phyloP scores from a whole-genome alignment of 495 filamentous ascomycete species.

The Aspergillus kassunensis region DNA sequence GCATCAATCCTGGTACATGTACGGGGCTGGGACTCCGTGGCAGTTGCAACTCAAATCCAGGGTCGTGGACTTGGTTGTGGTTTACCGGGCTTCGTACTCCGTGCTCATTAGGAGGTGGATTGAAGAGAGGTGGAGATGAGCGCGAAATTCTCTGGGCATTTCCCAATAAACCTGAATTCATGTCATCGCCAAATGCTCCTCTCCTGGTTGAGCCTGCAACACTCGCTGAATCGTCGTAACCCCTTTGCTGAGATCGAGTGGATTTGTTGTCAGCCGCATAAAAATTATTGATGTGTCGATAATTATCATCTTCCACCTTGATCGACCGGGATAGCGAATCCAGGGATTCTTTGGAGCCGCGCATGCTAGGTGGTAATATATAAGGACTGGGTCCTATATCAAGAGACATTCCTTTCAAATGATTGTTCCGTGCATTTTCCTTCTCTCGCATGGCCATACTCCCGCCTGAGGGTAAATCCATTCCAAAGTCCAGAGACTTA shows the following conservation, averaged over 20 bases:
- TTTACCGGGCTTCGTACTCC: constrained; percentile 13
- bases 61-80: constrained; percentile 9
- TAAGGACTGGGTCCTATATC: constrained; percentile 69
- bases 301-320: constrained; percentile 72
- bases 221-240: constrained; percentile 59
- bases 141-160: constrained; percentile 64
- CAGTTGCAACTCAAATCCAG: constrained; percentile 21
- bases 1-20: constrained; percentile 12
- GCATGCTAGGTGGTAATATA: constrained; percentile 75
- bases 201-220: constrained; percentile 51
- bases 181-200: constrained; percentile 45
- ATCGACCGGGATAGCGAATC: constrained; percentile 76
- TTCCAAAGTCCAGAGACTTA: constrained; percentile 90
- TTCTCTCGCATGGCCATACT: constrained; percentile 47
- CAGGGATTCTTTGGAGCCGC: constrained; percentile 77
- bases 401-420: constrained; percentile 73
- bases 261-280: constrained; percentile 56
- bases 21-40: constrained; percentile 20
- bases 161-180: constrained; percentile 55
- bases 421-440: constrained; percentile 21
- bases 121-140: constrained; percentile 52
- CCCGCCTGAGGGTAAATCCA: constrained; percentile 47
- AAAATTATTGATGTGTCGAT: constrained; percentile 65
- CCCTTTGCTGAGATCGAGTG: constrained; percentile 46
- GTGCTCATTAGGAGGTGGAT: constrained; percentile 18